phyloP scores from a whole-genome alignment of 352 stramenopile species.

The Aphanomyces cochlioides region DNA sequence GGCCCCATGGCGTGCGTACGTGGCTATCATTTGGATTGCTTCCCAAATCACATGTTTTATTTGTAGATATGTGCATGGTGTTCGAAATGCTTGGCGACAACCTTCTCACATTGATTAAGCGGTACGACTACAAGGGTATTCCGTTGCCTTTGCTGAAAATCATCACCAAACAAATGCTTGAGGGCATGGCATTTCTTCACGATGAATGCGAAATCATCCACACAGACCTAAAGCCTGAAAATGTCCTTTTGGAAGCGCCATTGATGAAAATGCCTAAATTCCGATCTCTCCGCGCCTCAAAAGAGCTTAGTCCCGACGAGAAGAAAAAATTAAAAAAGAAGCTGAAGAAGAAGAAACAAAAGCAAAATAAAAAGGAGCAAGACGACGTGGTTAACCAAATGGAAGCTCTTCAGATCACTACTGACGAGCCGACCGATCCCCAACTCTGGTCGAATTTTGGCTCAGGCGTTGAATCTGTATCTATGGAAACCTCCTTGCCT shows the following conservation, averaged over 20 bases:
- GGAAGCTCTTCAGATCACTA: not conserved
- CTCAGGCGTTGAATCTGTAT: no score
- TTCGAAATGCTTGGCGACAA: conserved; percentile 99
- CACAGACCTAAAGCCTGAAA: conserved; percentile 99
- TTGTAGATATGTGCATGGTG: conserved; percentile 95
- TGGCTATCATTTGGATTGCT: conserved; percentile 31
- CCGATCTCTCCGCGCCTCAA: conserved; percentile 16
- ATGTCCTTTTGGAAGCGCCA: conserved; percentile 91
- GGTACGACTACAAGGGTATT: conserved; percentile 98
- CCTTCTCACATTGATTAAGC: conserved; percentile 98
- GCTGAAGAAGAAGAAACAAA: conserved; percentile 93
- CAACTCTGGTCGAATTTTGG: conserved; percentile 7
- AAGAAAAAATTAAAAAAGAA: conserved; percentile 93
- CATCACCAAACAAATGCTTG: conserved; percentile 93
- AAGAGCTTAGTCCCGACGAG: conserved; percentile 73
- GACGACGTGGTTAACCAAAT: conserved; percentile 20
- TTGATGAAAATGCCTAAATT: conserved; percentile 70
- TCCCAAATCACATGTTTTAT: not conserved
- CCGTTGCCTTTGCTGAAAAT: conserved; percentile 93
- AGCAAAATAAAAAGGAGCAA: conserved; percentile 56
- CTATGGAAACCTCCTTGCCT: not conserved
- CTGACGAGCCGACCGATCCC: not conserved
- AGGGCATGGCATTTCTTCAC: conserved; percentile 97
- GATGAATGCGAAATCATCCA: conserved; percentile 98
- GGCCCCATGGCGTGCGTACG: conserved; percentile 91